Evolutionary conservation across 257 asterid species (phyloP), one percentile per base, ranked within the genome.

Genomic region (Ballota nigra): DNA sequence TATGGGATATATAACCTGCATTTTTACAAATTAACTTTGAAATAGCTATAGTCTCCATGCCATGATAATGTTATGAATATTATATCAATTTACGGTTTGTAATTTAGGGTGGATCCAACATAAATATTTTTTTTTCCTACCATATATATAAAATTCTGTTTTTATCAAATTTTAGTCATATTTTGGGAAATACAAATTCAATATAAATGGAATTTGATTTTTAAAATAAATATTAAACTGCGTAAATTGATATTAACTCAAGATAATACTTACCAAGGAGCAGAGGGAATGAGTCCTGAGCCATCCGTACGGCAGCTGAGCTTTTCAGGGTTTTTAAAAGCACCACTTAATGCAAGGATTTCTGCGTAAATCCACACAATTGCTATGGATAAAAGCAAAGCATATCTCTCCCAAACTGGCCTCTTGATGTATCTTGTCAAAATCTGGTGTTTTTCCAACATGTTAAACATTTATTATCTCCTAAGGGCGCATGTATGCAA

Each of bases 301-400:
- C 80, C 65, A 72, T 89, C 91, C 52, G 86, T 78, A 8, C 86
- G 82, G 31, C 93, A 87, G 38, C 64, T 78, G 33, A 7, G 66
- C 41, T 79, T 72, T 38, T 71, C 69, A n/a, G 83, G 49, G 23
- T 79, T 86, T 22, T 31, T 75, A 70, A 83, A 85, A 34, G 92
- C 91, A 7, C 96, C 94, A 34, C 90, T 86, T 83, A 64, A 45
- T 23, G 96, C 84, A 58, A 92, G 79, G 24, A 89, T 80, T 76
- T 75, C 86, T 20, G 98, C 84, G 15, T 79, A 89, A 20, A 83
- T 8, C 96, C 96, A 89, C 66, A 85, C 82, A 34, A 88, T 63
- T 28, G 89, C 75, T 22, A 88, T 63, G 19, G 92, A 86, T 68
- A 88, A 72, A 38, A 89, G 75, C 70, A 86, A 82, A 6, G 91